Percentiles rank a stretch among this genome's conserved stretches.
Conservation (phyloP, 371 early-diverging fungal genomes). For the Coemansia sp. region DNA sequence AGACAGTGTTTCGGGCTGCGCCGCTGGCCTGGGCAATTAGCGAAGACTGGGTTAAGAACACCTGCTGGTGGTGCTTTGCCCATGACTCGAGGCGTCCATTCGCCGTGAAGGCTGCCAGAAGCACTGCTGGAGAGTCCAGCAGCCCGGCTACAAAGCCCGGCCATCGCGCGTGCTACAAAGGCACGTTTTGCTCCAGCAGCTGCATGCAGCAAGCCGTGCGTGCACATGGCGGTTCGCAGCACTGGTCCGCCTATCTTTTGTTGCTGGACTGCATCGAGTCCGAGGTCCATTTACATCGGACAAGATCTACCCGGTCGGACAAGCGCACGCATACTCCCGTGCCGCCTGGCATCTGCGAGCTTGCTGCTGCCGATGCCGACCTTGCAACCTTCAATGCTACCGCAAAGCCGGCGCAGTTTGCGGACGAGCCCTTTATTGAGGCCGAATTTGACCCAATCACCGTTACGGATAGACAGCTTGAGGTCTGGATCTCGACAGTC, state of each 20-base stretch:
- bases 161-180: conserved; percentile 16
- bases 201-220: conserved; percentile 22
- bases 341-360: neutral
- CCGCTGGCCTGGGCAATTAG: conserved; percentile 40
- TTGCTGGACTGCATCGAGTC: conserved; percentile 21
- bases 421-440: neutral
- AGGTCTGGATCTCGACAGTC: conserved; percentile 24
- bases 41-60: conserved; percentile 36
- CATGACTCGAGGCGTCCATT: conserved; percentile 19
- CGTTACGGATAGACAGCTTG: conserved; percentile 27
- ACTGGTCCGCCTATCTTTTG: conserved; percentile 21
- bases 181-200: conserved; percentile 31
- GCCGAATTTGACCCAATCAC: conserved; percentile 30
- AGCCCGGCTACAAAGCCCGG: neutral
- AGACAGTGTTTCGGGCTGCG: conserved; percentile 29
- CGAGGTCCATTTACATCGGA: conserved; percentile 8
- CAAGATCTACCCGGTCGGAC: neutral
- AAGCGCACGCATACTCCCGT: neutral
- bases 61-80: conserved; percentile 43
- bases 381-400: conserved; percentile 6
- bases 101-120: conserved; percentile 14
- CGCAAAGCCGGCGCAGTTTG: neutral
- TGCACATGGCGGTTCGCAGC: conserved; percentile 27
- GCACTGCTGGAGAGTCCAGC: neutral
- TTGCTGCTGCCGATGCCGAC: conserved; percentile 6